Conservation (phyloP, 1,139 yeast genomes). For the Geotrichum armillariae region DNA sequence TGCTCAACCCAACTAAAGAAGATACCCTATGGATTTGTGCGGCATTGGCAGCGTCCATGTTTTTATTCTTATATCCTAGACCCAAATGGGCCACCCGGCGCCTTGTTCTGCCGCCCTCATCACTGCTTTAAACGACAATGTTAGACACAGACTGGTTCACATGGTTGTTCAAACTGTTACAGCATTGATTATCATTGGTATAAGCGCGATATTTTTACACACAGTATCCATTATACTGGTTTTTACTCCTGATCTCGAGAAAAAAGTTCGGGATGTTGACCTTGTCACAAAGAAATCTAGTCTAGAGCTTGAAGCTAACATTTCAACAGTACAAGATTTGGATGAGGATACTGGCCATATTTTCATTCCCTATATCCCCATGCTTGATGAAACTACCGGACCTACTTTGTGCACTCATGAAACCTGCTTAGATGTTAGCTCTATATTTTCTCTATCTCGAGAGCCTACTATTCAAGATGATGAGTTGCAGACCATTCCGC, state of each 20-base stretch:
- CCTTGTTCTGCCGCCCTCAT: constrained; percentile 71
- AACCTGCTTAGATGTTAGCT: not conserved
- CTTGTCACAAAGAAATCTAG: not conserved
- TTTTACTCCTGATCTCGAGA: constrained; percentile 46
- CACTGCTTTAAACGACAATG: constrained; percentile 51
- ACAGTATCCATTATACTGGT: constrained; percentile 63
- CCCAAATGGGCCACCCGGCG: constrained; percentile 68
- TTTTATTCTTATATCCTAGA: constrained; percentile 57
- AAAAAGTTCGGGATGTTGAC: not conserved
- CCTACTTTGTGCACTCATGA: not conserved
- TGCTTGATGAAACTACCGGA: no score
- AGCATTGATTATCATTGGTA: constrained; percentile 49
- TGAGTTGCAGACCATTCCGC: not conserved
- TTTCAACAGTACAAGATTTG: not conserved
- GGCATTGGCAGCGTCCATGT: constrained; percentile 56
- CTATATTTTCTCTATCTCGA: not conserved
- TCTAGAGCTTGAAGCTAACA: not conserved
- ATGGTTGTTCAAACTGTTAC: constrained; percentile 58
- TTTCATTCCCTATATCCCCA: constrained; percentile 6
- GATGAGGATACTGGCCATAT: not conserved
- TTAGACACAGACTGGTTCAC: constrained; percentile 65
- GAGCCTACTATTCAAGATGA: constrained; percentile 5
- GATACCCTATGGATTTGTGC: constrained; percentile 58
- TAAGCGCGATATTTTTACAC: constrained; percentile 56
- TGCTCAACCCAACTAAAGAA: constrained; percentile 39